phyloP scores from a whole-genome alignment of 352 stramenopile genomes.

The Pseudoperonospora humuli region DNA sequence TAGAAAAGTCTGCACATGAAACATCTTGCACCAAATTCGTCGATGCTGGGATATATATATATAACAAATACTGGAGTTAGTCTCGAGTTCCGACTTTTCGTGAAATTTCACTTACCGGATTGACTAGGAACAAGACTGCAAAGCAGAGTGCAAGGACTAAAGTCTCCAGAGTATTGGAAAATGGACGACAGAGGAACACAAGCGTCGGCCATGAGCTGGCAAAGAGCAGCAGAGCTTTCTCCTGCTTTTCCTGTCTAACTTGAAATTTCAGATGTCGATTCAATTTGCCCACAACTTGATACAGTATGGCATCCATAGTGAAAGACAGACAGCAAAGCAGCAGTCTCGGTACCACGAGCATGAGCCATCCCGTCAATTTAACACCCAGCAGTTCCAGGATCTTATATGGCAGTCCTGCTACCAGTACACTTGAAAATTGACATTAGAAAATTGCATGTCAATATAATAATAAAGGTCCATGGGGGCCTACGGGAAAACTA shows the following conservation, averaged over 20 bases:
- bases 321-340: conserved; percentile 60
- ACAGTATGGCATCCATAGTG: conserved; percentile 40
- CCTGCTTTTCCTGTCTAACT: conserved; percentile 18
- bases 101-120: conserved; percentile 32
- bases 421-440: conserved; percentile 30
- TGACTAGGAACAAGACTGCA: conserved; percentile 35
- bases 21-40: conserved; percentile 18
- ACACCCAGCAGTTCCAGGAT: conserved; percentile 33
- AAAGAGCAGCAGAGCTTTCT: conserved; percentile 35
- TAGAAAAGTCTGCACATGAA: conserved; percentile 46
- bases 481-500: conserved; percentile 58
- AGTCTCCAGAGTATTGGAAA: conserved; percentile 76
- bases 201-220: conserved; percentile 64
- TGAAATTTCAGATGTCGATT: conserved; percentile 11
- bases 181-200: conserved; percentile 62
- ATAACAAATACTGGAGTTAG: background rate
- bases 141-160: conserved; percentile 54
- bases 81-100: too few relatives aligned
- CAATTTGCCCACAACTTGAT: conserved; percentile 29
- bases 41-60: conserved; percentile 32
- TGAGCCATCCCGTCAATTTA: conserved; percentile 25
- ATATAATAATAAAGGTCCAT: background rate
- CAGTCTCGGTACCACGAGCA: conserved; percentile 53
- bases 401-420: conserved; percentile 44
- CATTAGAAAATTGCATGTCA: background rate